phyloP scores from a whole-genome alignment of 805 yeast species.

The Spathaspora gorwiae region DNA sequence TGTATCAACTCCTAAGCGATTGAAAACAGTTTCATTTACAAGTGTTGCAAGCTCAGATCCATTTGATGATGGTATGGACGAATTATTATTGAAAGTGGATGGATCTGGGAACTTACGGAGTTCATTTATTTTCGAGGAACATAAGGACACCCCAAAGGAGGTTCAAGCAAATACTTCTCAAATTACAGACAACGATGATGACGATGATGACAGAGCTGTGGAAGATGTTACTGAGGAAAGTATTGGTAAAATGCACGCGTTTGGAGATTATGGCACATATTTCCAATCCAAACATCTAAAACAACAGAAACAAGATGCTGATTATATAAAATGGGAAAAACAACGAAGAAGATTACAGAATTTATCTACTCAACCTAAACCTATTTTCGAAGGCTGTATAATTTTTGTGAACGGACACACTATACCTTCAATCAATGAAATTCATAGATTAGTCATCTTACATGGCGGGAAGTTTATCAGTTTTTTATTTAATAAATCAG shows the following conservation, averaged over 20 bases:
- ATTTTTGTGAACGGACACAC: constrained; percentile 91
- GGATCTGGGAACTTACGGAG: not conserved
- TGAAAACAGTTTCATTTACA: not conserved
- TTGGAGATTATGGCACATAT: constrained; percentile 67
- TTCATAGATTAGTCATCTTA: constrained; percentile 65
- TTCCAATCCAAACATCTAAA: constrained; percentile 56
- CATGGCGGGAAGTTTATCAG: constrained; percentile 80
- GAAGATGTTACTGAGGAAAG: constrained; percentile 13
- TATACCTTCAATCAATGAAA: constrained; percentile 65
- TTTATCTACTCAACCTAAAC: constrained; percentile 11
- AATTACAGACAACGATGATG: constrained; percentile 9
- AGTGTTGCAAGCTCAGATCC: constrained; percentile 16
- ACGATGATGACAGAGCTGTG: not conserved
- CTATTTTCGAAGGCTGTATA: constrained; percentile 57
- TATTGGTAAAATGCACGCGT: constrained; percentile 41
- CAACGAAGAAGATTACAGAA: constrained; percentile 17
- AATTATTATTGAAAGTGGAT: constrained; percentile 7
- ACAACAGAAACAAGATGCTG: constrained; percentile 56
- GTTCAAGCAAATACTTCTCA: constrained; percentile 3
- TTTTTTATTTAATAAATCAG: constrained; percentile 62
- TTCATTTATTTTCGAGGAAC: constrained; percentile 2
- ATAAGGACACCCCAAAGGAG: not conserved
- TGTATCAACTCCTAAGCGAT: constrained; percentile 6
- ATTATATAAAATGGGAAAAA: constrained; percentile 46
- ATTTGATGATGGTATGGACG: constrained; percentile 20